Evolutionary conservation across 495 filamentous ascomycete species (phyloP).

Genomic region (Xylaria scruposa): DNA sequence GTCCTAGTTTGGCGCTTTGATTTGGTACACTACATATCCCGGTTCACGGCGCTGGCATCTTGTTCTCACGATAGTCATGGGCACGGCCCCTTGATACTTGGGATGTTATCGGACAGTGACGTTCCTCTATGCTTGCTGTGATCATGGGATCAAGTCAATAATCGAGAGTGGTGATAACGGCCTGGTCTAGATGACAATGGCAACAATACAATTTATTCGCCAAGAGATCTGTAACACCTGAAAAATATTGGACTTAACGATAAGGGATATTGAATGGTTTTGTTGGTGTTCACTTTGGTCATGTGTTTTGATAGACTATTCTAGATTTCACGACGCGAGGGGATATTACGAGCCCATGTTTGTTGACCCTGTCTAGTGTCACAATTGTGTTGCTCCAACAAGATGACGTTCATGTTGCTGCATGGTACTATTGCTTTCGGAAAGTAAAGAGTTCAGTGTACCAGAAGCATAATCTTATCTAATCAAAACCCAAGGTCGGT

Average conservation of each 20-base stretch:
- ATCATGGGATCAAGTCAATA: not conserved
- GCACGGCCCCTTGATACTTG: not conserved
- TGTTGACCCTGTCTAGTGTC: not conserved
- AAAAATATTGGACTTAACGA: not conserved
- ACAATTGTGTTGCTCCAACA: not conserved
- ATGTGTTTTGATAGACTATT: not conserved
- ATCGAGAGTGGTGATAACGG: not conserved
- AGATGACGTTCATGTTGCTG: not conserved
- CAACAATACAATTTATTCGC: not conserved
- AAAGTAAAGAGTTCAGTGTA: not conserved
- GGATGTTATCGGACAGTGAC: not conserved
- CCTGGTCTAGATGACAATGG: not conserved
- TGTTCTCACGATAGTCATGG: not conserved
- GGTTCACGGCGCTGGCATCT: not conserved
- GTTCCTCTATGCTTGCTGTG: not conserved
- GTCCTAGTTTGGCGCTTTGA: not conserved
- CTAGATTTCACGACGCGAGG: not conserved
- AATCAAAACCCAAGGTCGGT: not conserved
- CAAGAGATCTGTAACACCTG: not conserved
- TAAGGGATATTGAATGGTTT: not conserved
- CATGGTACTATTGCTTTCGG: not conserved
- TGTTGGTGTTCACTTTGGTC: not conserved
- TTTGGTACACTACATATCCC: not conserved
- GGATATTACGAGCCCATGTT: not conserved
- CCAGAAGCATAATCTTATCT: not conserved